Conservation (phyloP, 2,329 filamentous ascomycete genomes). For the Nectriaceae sp. region DNA sequence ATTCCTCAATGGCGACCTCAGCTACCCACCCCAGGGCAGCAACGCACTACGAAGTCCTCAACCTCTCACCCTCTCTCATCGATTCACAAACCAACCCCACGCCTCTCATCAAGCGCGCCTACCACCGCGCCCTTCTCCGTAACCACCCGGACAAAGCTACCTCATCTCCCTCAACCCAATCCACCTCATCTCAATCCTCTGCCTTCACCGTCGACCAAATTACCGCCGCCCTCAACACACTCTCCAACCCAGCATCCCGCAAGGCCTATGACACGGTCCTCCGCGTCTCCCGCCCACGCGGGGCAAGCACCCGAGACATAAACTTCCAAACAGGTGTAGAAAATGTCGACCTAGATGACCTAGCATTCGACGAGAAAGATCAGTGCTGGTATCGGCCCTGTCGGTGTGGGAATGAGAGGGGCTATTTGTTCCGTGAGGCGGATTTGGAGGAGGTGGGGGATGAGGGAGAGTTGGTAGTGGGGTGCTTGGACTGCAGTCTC, state of each 20-base stretch:
- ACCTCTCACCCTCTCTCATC: conserved; percentile 52
- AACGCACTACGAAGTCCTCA: conserved; percentile 64
- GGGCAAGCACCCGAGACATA: conserved; percentile 16
- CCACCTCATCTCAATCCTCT: too few species aligned
- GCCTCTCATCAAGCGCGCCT: conserved; percentile 61
- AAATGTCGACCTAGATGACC: conserved; percentile 65
- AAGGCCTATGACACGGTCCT: conserved; percentile 57
- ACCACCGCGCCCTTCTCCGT: conserved; percentile 63
- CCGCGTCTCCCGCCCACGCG: conserved; percentile 33
- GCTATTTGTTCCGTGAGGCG: conserved; percentile 59
- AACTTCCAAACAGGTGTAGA: conserved; percentile 62
- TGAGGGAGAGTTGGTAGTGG: conserved; percentile 63
- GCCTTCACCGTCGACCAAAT: conserved; percentile 64
- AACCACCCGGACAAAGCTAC: conserved; percentile 65
- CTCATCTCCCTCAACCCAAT: conserved; percentile 11
- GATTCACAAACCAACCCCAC: conserved; percentile 44
- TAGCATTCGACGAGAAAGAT: conserved; percentile 51
- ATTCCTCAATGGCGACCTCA: neutral
- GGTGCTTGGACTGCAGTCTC: conserved; percentile 66
- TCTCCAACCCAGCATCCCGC: conserved; percentile 53
- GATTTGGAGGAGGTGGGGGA: conserved; percentile 62
- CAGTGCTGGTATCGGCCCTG: conserved; percentile 59
- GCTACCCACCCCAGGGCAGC: conserved; percentile 22
- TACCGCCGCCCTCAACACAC: conserved; percentile 56
- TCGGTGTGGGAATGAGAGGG: conserved; percentile 64